Base-by-base conservation (phyloP, 2,329 filamentous ascomycete species). In the Aspergillus tubingensis region DNA sequence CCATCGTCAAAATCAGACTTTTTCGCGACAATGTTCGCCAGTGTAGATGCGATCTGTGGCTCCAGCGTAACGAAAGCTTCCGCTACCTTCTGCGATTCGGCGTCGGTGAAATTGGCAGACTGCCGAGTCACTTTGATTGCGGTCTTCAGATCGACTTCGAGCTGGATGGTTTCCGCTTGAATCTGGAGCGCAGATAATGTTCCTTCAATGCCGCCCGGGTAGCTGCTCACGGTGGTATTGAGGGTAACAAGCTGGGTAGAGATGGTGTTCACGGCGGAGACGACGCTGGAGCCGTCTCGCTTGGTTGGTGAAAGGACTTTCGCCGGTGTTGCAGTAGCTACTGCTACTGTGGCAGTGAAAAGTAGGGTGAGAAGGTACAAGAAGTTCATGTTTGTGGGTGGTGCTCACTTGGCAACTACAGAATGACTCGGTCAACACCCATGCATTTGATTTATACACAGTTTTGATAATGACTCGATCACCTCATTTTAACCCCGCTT, bases 1-100 rank as follows among this genome's bases (percentile, higher is more conserved):
- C 64, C 65, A 2, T 32, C 65, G 17, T 65, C 54, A n/a, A 68
- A 67, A 38, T 64, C 54, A 0, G 56, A 30, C n/a, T 67, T 67
- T 54, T 65, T 65, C 8, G 32, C 7, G 11, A 68, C 59, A 43
- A 68, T 59, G 7, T 62, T 66, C 38, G 62, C 60, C 5, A 68
- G 60, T 1, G 65, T 62, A 1, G 61, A 63, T 23, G 56, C 58
- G 63, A 68, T 64, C 23, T 63, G 57, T 1, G 67, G 67, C 54
- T 67, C 36, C 13, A 68, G 51, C 1, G 60, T 57, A 10, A 68
- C 21, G 13, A 68, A 63, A 1, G 64, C 59, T 0, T 23, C 38
- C 3, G 65, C 59, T 32, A 68, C 63, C 10, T 41, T 52, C 2
- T 52, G 30, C 3, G 65, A 67, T 41, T 67, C 67, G 2, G 58